Evolutionary conservation across 345 rosid species (phyloP), one percentile per base, ranked within the genome.

Genomic region (Citrus sp.): DNA sequence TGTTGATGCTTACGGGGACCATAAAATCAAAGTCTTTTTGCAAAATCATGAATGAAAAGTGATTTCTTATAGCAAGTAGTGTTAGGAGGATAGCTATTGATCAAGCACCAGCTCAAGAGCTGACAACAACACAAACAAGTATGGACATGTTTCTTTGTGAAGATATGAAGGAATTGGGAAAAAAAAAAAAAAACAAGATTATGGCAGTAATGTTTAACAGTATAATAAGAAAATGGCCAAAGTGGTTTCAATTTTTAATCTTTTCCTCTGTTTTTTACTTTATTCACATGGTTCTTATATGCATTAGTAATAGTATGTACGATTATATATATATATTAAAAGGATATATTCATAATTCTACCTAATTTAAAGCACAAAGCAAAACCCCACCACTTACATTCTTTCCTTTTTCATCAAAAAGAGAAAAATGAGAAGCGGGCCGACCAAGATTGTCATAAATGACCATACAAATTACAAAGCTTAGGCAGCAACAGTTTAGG

Each of bases 321-420:
- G 32, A 24, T 35, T 35, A 66, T 40, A 9, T 2, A 37, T 35
- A 38, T 27, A 28, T 25, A 4, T 35, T 35, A 28, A 5, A 73
- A 55, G 28, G 6, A 63, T 27, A 38, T 22, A 77, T 51, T 63
- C 40, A 62, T 28, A 40, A 24, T 16, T 73, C 68, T 67, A 46
- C 46, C 72, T 18, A 64, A 49, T 10, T 9, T 32, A 71, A 65
- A 75, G 70, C 73, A 72, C 30, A 72, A 72, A 49, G 27, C 69
- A 75, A 62, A 65, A 40, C 73, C 84, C 81, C 76, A 77, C 83
- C 74, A 73, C 76, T 56, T 35, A 34, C 27, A 55, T 19, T 71
- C 21, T 27, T 30, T 38, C 68, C 42, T 62, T 73, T 67, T 61
- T 30, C 18, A n/a, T 51, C 22, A 58, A 24, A 76, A 76, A 30